Base-by-base conservation (phyloP, 228 moss, liverwort and hornwort genomes). In the Sphagnum magellanicum region DNA sequence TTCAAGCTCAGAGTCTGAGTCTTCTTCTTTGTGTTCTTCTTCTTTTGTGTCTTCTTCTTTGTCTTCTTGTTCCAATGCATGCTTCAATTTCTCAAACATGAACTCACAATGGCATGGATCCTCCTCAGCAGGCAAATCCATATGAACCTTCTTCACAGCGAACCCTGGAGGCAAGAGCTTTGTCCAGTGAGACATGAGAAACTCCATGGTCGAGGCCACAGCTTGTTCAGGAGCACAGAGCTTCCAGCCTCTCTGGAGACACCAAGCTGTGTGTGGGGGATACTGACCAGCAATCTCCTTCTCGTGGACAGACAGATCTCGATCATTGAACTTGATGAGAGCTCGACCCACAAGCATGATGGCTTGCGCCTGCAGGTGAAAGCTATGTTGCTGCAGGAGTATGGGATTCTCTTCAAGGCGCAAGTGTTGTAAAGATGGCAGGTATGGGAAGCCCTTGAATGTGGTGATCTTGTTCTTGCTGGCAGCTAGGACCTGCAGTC, bases 171-270 rank as follows among this genome's bases (percentile, higher is more conserved):
- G 91, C 60, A 91, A 69, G n/a, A 47, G 77, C 6, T 73, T 67
- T 55, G 69, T 76, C 83, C 83, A 83, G 63, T 80, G 82, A 47
- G 74, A 58, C 10, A 89, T 79, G 71, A 94, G 71, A 63, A 89
- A 94, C 79, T 81, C 71, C 48, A 91, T 61, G 48, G 91, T 89
- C 6, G 91, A 94, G 50, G 88, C 84, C 74, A 79, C 68, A 52
- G 94, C 91, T 61, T 91, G 82, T 72, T 86, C 86, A 48, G 86
- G 89, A 32, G 69, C 79, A 69, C 87, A 88, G 50, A 94, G 83
- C 70, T 94, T 88, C 94, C 94, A 94, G 17, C 94, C 94, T 55
- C 88, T 83, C n/a, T 83, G 91, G 48, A 94, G 77, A 79, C 94
- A 91, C 6, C 89, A 72, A 6, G 89, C 85, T 48, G 91, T 79